These are phyloP conservation scores for Arthrocladium fulminans DNA, from an alignment of 2,329 filamentous ascomycete genomes.

Conservation along the genomic window DNA sequence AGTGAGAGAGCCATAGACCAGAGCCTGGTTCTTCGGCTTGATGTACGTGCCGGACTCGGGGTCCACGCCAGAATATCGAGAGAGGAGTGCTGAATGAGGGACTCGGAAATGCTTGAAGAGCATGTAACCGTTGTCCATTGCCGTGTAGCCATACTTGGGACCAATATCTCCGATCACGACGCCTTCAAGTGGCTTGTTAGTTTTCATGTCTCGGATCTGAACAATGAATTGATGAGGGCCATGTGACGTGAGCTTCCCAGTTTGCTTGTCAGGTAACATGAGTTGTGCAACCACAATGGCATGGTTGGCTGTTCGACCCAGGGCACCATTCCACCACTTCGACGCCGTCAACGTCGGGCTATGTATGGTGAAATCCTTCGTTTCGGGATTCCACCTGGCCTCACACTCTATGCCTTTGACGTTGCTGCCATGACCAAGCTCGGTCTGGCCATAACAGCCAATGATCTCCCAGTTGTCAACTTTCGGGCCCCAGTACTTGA, in stretches of 20 bases:
- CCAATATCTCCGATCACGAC: constrained; percentile 48
- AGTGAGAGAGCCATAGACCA: constrained; percentile 44
- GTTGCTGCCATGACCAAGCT: constrained; percentile 46
- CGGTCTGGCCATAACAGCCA: constrained; percentile 45
- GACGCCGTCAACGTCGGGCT: constrained; percentile 45
- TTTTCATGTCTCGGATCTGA: constrained; percentile 43
- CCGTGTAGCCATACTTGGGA: constrained; percentile 47
- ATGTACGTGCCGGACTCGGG: constrained; percentile 38
- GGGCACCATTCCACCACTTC: constrained; percentile 48
- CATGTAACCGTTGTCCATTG: constrained; percentile 48
- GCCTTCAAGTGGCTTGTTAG: constrained; percentile 39
- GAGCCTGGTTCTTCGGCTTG: constrained; percentile 39
- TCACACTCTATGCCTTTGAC: constrained; percentile 43
- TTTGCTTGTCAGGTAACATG: constrained; percentile 32
- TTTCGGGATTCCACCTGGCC: constrained; percentile 38
- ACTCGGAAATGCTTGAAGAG: constrained; percentile 42
- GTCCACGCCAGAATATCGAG: constrained; percentile 41
- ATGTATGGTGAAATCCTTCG: constrained; percentile 42
- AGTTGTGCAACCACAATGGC: constrained; percentile 47
- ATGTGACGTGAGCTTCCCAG: constrained; percentile 33
- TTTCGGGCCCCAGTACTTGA: constrained; percentile 41
- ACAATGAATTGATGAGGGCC: constrained; percentile 47
- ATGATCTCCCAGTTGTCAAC: constrained; percentile 44
- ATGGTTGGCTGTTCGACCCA: constrained; percentile 48
- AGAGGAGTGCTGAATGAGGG: constrained; percentile 42